Evolutionary conservation across 2,329 filamentous ascomycete genomes (phyloP), one percentile per base, ranked within the genome.

Genomic region (Dactylellina cionopaga): DNA sequence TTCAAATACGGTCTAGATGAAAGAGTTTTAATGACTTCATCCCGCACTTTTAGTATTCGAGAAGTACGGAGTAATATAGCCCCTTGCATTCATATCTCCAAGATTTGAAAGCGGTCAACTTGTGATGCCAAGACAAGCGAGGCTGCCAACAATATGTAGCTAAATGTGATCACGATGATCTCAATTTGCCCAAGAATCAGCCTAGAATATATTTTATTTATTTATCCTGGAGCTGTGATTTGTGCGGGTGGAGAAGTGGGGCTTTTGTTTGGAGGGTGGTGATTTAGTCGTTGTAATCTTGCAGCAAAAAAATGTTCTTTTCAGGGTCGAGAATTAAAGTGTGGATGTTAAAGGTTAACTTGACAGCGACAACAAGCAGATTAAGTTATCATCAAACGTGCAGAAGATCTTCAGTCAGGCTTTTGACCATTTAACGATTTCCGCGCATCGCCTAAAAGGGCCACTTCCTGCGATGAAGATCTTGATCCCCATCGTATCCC

Each of bases 351-450:
- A 66, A 59, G 63, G 44, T 60, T 68, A 60, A 60, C 54, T 68
- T 68, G 63, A 68, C 63, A 68, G 63, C 54, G 46, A 60, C 63
- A 68, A 60, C 46, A 52, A n/a, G 54, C 43, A 46, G 63, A 52
- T 46, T 59, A 68, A 60, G 43, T 33, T 46, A 59, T 54, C 35
- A 51, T 60, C 33, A 49, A 68, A 54, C 44, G 46, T 54, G 63
- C 46, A 68, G 35, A 37, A 68, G 54, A 59, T 68, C 54, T 31
- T 54, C 63, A 60, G 46, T 43, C 25, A 68, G 52, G 52, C 63
- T 52, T 43, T 56, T 31, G 15, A 47, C 60, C 60, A 46, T 68
- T 59, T 58, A 46, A 44, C 54, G 63, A 68, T 51, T 59, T 39
- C 54, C 52, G 63, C 35, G 31, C 27, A 58, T 60, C 63, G 54